Conservation (phyloP, 73 alveolate genomes). For the Paramecium biaurelia region DNA sequence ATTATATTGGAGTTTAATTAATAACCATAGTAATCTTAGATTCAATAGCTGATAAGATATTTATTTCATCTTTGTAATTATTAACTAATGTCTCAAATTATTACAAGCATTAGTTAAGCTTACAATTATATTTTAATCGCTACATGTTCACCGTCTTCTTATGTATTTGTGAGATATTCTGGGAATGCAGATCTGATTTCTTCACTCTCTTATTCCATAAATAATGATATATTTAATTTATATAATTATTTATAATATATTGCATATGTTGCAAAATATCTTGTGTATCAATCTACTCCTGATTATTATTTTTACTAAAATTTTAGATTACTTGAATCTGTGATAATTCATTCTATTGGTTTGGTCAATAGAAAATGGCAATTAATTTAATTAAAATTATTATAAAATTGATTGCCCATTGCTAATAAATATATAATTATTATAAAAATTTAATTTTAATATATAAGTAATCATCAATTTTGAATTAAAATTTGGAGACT, state of each 20-base stretch:
- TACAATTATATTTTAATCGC: background rate
- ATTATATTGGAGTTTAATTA: conserved; percentile 6
- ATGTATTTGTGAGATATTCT: conserved; percentile 6
- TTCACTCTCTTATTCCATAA: conserved; percentile 28
- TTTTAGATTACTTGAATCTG: background rate
- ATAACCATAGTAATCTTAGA: background rate
- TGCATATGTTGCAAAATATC: background rate
- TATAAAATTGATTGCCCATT: background rate
- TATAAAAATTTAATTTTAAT: background rate
- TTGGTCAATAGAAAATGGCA: background rate
- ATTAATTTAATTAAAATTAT: background rate
- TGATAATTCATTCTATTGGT: background rate
- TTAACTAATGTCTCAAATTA: background rate
- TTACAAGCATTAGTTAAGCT: background rate
- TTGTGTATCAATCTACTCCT: background rate
- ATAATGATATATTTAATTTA: background rate
- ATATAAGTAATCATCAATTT: background rate
- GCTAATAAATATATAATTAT: background rate
- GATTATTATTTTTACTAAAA: background rate
- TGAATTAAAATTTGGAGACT: background rate
- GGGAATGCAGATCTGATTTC: conserved; percentile 21
- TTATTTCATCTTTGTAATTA: conserved; percentile 15
- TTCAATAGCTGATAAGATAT: conserved; percentile 9
- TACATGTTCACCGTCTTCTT: conserved; percentile 37
- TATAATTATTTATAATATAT: background rate